phyloP scores from a whole-genome alignment of 768 basidiomycete genomes.

The Pleurotus cornucopiae region DNA sequence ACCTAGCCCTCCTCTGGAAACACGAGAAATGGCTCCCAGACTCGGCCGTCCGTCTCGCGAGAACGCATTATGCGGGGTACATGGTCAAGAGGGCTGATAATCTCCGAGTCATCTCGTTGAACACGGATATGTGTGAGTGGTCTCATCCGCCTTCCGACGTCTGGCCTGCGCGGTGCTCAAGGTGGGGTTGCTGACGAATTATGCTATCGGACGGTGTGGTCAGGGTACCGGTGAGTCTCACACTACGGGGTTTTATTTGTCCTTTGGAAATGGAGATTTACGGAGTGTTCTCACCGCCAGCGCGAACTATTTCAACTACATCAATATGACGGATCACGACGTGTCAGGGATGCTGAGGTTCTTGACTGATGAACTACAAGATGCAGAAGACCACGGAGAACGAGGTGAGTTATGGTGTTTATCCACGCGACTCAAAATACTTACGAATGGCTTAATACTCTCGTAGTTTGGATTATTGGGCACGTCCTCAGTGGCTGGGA shows the following conservation, averaged over 20 bases:
- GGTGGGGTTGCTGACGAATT: not conserved
- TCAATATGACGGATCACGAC: slow-evolving; percentile 68
- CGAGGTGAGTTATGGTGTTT: slow-evolving; percentile 40
- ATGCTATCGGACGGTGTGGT: not conserved
- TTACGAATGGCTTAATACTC: not conserved
- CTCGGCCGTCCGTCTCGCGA: slow-evolving; percentile 50
- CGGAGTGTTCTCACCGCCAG: slow-evolving; percentile 20
- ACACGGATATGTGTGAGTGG: slow-evolving; percentile 70
- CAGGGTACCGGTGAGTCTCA: slow-evolving; percentile 31
- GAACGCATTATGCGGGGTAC: slow-evolving; percentile 69
- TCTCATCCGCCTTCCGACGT: not conserved
- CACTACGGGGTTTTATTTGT: not conserved
- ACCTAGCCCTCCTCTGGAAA: slow-evolving; percentile 67
- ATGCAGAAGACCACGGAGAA: slow-evolving; percentile 72
- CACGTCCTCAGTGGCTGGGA: slow-evolving; percentile 62
- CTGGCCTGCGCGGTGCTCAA: slow-evolving; percentile 3
- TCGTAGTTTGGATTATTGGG: slow-evolving; percentile 48
- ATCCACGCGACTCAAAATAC: too few relatives aligned
- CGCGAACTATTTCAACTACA: slow-evolving; percentile 73
- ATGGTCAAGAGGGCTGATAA: slow-evolving; percentile 66
- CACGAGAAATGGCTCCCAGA: slow-evolving; percentile 67
- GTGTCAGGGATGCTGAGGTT: slow-evolving; percentile 74
- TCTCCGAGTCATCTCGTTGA: slow-evolving; percentile 67
- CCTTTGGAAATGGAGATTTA: too few relatives aligned
- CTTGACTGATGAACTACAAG: slow-evolving; percentile 74